Evolutionary conservation across 306 rosid species (phyloP).

Genomic region (Dryas drummondii): DNA sequence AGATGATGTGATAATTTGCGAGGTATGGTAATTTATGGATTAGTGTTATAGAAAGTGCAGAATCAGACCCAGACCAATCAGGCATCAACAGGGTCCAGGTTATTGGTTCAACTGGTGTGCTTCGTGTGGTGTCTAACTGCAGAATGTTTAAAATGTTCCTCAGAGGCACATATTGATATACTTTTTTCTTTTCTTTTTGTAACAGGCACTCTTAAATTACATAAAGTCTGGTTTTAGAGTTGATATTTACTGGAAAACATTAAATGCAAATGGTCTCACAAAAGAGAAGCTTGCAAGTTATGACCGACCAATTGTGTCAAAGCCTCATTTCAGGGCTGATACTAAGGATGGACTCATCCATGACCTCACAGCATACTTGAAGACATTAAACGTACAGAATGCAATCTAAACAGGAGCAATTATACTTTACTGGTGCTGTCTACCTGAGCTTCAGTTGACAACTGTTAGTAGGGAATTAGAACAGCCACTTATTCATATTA

Average conservation of each 20-base stretch:
- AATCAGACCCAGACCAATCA: background rate
- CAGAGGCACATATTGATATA: background rate
- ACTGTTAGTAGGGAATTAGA: background rate
- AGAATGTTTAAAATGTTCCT: background rate
- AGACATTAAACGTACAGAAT: constrained; percentile 10
- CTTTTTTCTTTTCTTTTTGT: background rate
- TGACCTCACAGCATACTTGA: constrained; percentile 37
- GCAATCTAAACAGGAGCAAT: constrained; percentile 1
- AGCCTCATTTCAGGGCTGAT: constrained; percentile 33
- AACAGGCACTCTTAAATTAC: constrained; percentile 38
- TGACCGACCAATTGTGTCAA: constrained; percentile 41
- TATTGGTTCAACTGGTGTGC: background rate
- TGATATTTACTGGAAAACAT: constrained; percentile 36
- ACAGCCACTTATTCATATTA: background rate
- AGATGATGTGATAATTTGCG: constrained; percentile 41
- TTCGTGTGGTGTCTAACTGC: background rate
- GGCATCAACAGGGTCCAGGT: background rate
- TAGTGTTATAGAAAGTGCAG: background rate
- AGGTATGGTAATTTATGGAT: constrained; percentile 25
- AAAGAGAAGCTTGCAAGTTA: constrained; percentile 40
- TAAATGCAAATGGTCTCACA: constrained; percentile 36
- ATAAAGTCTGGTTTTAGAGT: constrained; percentile 25
- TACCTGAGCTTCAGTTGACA: background rate
- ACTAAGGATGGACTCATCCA: constrained; percentile 15
- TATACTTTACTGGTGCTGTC: background rate